Percentiles rank a stretch among this genome's conserved stretches.
These are phyloP conservation scores for Ploettnerulaceae sp. DNA, from an alignment of 2,329 filamentous ascomycete species.

Conservation along the genomic window DNA sequence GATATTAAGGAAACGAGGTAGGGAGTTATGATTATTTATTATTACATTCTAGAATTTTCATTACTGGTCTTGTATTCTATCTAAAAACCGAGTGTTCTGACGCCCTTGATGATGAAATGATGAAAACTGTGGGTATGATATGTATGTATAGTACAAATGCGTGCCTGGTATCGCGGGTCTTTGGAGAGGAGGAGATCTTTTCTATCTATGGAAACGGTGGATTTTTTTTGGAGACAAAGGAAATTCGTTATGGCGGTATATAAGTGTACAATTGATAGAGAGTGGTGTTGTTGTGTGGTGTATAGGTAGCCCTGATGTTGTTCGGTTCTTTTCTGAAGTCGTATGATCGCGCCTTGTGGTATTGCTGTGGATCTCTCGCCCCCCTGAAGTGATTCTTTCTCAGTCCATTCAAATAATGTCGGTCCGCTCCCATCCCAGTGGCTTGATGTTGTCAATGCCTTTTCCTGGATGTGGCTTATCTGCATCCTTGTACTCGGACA, in stretches of 20 bases:
- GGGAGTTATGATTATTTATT: too few relatives aligned
- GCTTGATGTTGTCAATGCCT: conserved; percentile 55
- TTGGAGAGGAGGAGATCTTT: conserved; percentile 15
- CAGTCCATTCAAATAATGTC: conserved; percentile 59
- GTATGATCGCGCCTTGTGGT: background rate
- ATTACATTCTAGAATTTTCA: too few relatives aligned
- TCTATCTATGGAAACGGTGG: conserved; percentile 12
- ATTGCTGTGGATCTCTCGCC: background rate
- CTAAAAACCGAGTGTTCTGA: too few relatives aligned
- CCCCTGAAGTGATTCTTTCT: background rate
- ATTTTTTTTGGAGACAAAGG: background rate
- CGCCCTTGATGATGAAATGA: too few relatives aligned
- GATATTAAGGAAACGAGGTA: too few relatives aligned
- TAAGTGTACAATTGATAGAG: conserved; percentile 12
- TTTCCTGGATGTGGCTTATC: conserved; percentile 64
- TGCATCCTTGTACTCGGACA: conserved; percentile 71
- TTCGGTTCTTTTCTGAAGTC: too few relatives aligned
- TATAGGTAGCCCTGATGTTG: background rate
- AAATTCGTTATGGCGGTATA: conserved; percentile 4
- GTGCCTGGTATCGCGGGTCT: conserved; percentile 7
- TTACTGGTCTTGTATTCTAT: background rate
- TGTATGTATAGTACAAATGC: background rate
- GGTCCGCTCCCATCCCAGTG: conserved; percentile 74
- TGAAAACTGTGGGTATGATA: background rate
- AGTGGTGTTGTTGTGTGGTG: conserved; percentile 2